A percentile compares a stretch with the other conserved stretches of the same genome.
These are phyloP conservation scores for Trichophyton schoenleinii DNA, from an alignment of 2,329 filamentous ascomycete genomes.

Conservation along the genomic window DNA sequence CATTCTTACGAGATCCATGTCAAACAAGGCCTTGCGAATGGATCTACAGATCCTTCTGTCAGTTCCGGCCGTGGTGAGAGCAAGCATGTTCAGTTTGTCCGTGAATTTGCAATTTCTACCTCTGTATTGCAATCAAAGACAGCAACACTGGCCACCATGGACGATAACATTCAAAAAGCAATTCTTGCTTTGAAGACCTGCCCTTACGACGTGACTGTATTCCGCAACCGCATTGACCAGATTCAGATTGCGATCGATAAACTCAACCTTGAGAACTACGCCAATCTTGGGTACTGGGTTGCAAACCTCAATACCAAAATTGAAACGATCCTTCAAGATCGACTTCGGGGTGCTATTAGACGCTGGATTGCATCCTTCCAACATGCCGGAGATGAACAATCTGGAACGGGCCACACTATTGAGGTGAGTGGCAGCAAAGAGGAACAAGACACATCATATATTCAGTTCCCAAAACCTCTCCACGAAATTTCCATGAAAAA, in stretches of 20 bases:
- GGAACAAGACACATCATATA: slow-evolving; percentile 20
- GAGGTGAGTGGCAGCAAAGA: slow-evolving; percentile 15
- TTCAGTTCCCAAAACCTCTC: slow-evolving; percentile 44
- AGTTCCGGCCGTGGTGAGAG: slow-evolving; percentile 56
- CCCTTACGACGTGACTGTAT: slow-evolving; percentile 65
- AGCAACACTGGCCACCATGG: slow-evolving; percentile 61
- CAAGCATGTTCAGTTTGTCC: slow-evolving; percentile 92
- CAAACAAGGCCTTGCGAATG: slow-evolving; percentile 49
- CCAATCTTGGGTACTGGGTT: slow-evolving; percentile 87
- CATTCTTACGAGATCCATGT: slow-evolving; percentile 89
- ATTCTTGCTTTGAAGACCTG: slow-evolving; percentile 74
- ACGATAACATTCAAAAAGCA: slow-evolving; percentile 69
- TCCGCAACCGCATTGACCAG: slow-evolving; percentile 65
- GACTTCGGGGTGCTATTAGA: slow-evolving; percentile 70
- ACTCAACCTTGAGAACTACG: slow-evolving; percentile 89
- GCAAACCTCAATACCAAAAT: slow-evolving; percentile 74
- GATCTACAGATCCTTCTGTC: slow-evolving; percentile 46
- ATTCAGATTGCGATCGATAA: slow-evolving; percentile 93
- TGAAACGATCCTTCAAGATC: slow-evolving; percentile 63
- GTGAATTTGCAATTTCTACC: slow-evolving; percentile 78
- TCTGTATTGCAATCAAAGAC: slow-evolving; percentile 84
- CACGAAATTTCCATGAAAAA: slow-evolving; percentile 97
- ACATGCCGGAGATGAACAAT: slow-evolving; percentile 33
- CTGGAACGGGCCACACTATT: slow-evolving; percentile 14
- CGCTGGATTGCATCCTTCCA: slow-evolving; percentile 83